These are phyloP conservation scores for Saturnispora zaruensis DNA, from an alignment of 805 yeast species.

Conservation along the genomic window DNA sequence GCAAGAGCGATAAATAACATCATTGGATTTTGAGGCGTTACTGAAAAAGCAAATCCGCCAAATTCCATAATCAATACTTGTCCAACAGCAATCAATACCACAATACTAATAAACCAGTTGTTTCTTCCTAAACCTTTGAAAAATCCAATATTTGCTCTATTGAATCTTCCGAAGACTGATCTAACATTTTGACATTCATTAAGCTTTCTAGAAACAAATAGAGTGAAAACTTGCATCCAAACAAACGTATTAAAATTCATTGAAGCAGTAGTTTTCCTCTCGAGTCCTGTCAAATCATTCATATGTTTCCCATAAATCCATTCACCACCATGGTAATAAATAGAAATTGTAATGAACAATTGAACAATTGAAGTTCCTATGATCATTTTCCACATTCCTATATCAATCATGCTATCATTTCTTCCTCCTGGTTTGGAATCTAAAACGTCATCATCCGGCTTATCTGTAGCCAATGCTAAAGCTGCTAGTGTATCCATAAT, in stretches of 20 bases:
- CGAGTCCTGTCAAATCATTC: constrained; percentile 29
- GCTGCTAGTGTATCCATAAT: constrained; percentile 99
- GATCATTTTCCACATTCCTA: constrained; percentile 98
- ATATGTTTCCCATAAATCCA: constrained; percentile 39
- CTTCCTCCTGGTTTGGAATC: constrained; percentile 81
- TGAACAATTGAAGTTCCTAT: constrained; percentile 78
- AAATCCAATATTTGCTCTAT: constrained; percentile 64
- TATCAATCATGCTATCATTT: constrained; percentile 66
- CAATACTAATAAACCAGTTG: constrained; percentile 69
- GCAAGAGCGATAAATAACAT: constrained; percentile 87
- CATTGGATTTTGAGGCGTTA: constrained; percentile 67
- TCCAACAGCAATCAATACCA: constrained; percentile 65
- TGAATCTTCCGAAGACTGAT: constrained; percentile 55
- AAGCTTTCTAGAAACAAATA: constrained; percentile 81
- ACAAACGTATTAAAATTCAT: constrained; percentile 94
- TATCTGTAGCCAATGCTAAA: constrained; percentile 93
- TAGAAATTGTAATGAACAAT: constrained; percentile 64
- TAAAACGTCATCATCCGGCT: constrained; percentile 77
- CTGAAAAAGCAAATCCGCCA: constrained; percentile 92
- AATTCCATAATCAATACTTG: constrained; percentile 91
- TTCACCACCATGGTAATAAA: constrained; percentile 69
- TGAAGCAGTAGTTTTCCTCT: constrained; percentile 58
- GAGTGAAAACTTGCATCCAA: constrained; percentile 94
- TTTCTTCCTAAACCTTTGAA: constrained; percentile 76
- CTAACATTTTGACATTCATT: constrained; percentile 59